These are phyloP conservation scores for Yarrowia sp. DNA, from an alignment of 805 yeast species.

Conservation along the genomic window DNA sequence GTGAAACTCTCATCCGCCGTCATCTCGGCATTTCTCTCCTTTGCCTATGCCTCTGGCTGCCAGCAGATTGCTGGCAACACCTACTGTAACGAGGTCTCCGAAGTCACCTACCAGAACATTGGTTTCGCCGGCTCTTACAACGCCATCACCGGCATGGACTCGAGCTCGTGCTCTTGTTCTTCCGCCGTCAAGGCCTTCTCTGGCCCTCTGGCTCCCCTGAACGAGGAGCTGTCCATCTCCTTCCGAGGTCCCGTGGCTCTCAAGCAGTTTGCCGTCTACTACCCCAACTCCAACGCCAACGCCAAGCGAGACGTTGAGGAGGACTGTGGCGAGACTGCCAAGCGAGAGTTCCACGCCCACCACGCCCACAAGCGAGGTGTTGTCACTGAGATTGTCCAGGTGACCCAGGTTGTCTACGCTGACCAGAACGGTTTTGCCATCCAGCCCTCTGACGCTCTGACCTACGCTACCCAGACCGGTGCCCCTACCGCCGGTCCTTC, in stretches of 20 bases:
- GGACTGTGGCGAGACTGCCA: constrained; percentile 31
- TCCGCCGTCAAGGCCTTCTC: constrained; percentile 50
- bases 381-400: constrained; percentile 76
- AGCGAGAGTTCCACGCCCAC: constrained; percentile 42
- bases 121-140: constrained; percentile 84
- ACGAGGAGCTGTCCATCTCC: constrained; percentile 84
- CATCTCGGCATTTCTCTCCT: constrained; percentile 23
- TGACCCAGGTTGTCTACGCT: constrained; percentile 44
- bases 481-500: constrained; percentile 29
- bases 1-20: constrained; percentile 25
- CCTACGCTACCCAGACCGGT: constrained; percentile 30
- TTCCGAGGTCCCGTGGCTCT: constrained; percentile 86
- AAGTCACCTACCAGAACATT: constrained; percentile 64
- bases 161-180: constrained; percentile 65
- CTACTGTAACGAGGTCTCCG: constrained; percentile 72
- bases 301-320: constrained; percentile 51
- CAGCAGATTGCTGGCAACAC: constrained; percentile 63
- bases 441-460: constrained; percentile 28
- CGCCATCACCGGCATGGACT: constrained; percentile 77
- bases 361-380: constrained; percentile 57
- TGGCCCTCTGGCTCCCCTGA: constrained; percentile 74
- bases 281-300: constrained; percentile 46
- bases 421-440: constrained; percentile 24
- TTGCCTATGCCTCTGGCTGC: constrained; percentile 29
- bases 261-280: constrained; percentile 85